Evolutionary conservation across 805 yeast species (phyloP).

Genomic region (Wickerhamomyces alni): DNA sequence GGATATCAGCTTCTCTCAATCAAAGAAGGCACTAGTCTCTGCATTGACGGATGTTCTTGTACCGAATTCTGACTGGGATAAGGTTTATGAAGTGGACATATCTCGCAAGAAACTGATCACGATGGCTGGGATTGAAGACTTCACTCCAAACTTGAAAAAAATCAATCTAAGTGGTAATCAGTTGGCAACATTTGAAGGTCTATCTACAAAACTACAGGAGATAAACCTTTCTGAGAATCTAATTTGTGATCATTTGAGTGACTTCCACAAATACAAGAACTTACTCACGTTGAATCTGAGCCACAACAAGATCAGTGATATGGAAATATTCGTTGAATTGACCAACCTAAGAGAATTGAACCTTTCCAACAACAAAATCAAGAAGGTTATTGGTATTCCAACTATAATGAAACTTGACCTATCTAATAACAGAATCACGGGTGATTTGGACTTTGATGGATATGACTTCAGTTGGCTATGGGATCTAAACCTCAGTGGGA

Average conservation of each 20-base stretch:
- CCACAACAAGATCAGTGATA: slow-evolving; percentile 32
- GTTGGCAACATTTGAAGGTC: slow-evolving; percentile 20
- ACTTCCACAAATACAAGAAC: slow-evolving; percentile 10
- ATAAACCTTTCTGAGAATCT: slow-evolving; percentile 12
- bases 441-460: slow-evolving; percentile 4
- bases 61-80: slow-evolving; percentile 35
- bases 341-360: slow-evolving; percentile 20
- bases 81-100: slow-evolving; percentile 28
- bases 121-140: slow-evolving; percentile 33
- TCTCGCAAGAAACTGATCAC: slow-evolving; percentile 28
- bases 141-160: slow-evolving; percentile 30
- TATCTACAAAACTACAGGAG: slow-evolving; percentile 9
- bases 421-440: slow-evolving; percentile 28
- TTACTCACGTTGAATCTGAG: slow-evolving; percentile 32
- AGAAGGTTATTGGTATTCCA: slow-evolving; percentile 16
- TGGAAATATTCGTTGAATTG: slow-evolving; percentile 22
- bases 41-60: slow-evolving; percentile 34
- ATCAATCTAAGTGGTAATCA: slow-evolving; percentile 11
- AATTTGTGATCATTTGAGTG: slow-evolving; percentile 17
- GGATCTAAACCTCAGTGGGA: neutral
- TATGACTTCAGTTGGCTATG: slow-evolving; percentile 4
- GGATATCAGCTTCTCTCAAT: slow-evolving; percentile 40
- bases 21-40: slow-evolving; percentile 34
- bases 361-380: slow-evolving; percentile 29
- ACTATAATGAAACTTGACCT: slow-evolving; percentile 29